These are phyloP conservation scores for Starmerella powellii DNA, from an alignment of 805 yeast species.

Conservation along the genomic window DNA sequence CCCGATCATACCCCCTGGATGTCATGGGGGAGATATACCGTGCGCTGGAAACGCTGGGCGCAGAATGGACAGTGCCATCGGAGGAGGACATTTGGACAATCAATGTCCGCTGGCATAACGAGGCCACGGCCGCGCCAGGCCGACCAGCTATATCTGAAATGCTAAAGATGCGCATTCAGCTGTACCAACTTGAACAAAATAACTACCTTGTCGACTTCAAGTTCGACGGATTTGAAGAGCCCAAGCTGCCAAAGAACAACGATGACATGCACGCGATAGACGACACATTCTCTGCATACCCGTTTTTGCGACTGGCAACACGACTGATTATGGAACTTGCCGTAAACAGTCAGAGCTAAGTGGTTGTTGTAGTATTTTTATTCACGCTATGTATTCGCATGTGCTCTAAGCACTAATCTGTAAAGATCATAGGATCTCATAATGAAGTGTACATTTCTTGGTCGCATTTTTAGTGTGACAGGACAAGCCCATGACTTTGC, in stretches of 20 bases:
- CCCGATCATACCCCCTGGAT: slow-evolving; percentile 90
- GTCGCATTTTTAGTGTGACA: no score
- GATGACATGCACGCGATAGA: slow-evolving; percentile 36
- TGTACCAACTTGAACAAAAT: slow-evolving; percentile 90
- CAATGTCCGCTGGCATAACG: slow-evolving; percentile 82
- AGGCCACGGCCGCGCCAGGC: slow-evolving; percentile 10
- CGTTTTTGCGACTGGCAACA: slow-evolving; percentile 86
- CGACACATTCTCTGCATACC: slow-evolving; percentile 88
- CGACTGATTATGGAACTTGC: slow-evolving; percentile 92
- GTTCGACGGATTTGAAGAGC: slow-evolving; percentile 88
- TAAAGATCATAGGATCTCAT: no score
- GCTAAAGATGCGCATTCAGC: slow-evolving; percentile 94
- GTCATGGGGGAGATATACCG: slow-evolving; percentile 98
- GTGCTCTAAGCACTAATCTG: background rate
- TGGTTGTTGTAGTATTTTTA: background rate
- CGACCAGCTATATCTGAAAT: slow-evolving; percentile 37
- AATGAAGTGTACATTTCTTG: no score
- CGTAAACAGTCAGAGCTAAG: slow-evolving; percentile 58
- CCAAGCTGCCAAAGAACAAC: background rate
- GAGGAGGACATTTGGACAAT: slow-evolving; percentile 96
- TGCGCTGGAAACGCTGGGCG: slow-evolving; percentile 84
- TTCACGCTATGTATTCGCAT: background rate
- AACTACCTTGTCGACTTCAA: slow-evolving; percentile 93
- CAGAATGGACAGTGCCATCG: slow-evolving; percentile 93
- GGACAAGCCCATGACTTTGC: no score